These are phyloP conservation scores for Metschnikowia colocasiae DNA, from an alignment of 805 yeast species.

Conservation along the genomic window DNA sequence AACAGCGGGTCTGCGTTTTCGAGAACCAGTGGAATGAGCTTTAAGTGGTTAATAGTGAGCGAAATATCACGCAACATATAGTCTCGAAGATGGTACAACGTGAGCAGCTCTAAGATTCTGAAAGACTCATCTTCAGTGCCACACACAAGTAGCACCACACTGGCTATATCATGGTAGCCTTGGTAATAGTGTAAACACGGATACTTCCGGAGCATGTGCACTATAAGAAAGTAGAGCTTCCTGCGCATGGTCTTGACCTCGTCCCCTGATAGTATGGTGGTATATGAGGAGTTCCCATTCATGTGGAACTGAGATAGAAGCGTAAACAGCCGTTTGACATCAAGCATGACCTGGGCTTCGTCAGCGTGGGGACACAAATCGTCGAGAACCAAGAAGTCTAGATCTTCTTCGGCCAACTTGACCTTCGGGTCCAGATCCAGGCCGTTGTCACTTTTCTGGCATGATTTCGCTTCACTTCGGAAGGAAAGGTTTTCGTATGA, in stretches of 20 bases:
- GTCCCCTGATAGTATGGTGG: slow-evolving; percentile 31
- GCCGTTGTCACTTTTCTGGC: neutral
- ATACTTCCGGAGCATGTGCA: slow-evolving; percentile 53
- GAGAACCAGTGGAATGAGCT: slow-evolving; percentile 62
- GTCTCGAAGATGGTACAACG: slow-evolving; percentile 69
- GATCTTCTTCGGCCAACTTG: neutral
- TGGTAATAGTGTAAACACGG: slow-evolving; percentile 78
- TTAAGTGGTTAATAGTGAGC: slow-evolving; percentile 62
- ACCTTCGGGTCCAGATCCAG: neutral
- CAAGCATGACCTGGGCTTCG: slow-evolving; percentile 75
- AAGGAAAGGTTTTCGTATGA: neutral
- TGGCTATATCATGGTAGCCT: slow-evolving; percentile 87
- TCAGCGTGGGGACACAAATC: slow-evolving; percentile 55
- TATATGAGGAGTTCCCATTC: slow-evolving; percentile 24
- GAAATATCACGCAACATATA: slow-evolving; percentile 73
- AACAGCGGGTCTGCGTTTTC: slow-evolving; percentile 44
- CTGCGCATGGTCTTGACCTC: slow-evolving; percentile 35
- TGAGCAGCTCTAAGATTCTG: slow-evolving; percentile 49
- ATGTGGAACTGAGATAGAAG: slow-evolving; percentile 26
- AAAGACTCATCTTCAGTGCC: slow-evolving; percentile 34
- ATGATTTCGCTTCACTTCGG: neutral
- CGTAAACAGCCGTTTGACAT: slow-evolving; percentile 69
- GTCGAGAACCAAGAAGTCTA: slow-evolving; percentile 8
- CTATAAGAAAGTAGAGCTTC: slow-evolving; percentile 43
- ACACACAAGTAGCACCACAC: slow-evolving; percentile 58